Evolutionary conservation across 257 asterid species (phyloP).

Genomic region (Capsicum baccatum): DNA sequence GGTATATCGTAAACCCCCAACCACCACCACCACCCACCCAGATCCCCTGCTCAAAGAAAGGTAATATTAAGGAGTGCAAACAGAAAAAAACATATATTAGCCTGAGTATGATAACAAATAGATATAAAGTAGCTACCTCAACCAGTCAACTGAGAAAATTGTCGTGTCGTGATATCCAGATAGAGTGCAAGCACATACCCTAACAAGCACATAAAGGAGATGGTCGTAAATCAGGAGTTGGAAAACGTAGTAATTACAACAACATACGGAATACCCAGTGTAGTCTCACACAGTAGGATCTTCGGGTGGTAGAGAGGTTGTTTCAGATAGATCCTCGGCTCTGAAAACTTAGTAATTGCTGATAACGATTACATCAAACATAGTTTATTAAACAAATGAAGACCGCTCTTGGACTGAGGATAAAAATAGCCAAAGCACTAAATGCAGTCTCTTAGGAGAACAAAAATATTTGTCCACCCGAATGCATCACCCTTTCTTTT

Average conservation of each 20-base stretch:
- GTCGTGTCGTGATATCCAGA: slow-evolving; percentile 93
- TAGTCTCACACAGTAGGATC: neutral
- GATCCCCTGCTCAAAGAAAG: no score
- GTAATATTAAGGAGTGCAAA: slow-evolving; percentile 25
- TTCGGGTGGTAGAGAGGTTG: neutral
- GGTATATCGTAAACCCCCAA: neutral
- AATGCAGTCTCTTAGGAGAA: neutral
- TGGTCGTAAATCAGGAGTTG: slow-evolving; percentile 23
- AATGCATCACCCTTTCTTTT: neutral
- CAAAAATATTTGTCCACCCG: neutral
- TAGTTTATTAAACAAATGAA: neutral
- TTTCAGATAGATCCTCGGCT: neutral
- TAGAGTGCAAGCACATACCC: slow-evolving; percentile 73
- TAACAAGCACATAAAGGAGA: slow-evolving; percentile 44
- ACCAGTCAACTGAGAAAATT: slow-evolving; percentile 87
- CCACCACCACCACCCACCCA: no score
- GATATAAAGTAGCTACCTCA: slow-evolving; percentile 58
- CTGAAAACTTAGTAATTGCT: neutral
- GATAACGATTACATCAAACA: slow-evolving; percentile 8
- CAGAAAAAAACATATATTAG: slow-evolving; percentile 6
- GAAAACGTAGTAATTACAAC: slow-evolving; percentile 3
- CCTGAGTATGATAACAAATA: slow-evolving; percentile 15
- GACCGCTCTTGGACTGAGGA: neutral
- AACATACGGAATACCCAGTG: neutral
- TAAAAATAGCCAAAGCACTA: slow-evolving; percentile 10